Conservation (phyloP, 257 asterid genomes). For the Perilla frutescens region DNA sequence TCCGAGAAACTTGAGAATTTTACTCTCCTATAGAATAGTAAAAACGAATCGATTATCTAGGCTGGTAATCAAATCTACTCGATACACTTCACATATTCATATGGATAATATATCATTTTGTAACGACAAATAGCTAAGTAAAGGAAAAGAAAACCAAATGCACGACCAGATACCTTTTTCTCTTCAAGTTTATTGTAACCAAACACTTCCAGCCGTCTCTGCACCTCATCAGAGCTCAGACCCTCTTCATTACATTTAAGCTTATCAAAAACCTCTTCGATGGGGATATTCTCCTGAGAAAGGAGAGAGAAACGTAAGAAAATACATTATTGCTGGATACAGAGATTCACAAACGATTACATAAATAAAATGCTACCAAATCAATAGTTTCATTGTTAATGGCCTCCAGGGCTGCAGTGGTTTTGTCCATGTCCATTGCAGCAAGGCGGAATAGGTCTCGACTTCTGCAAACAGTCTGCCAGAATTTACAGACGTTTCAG, state of each 20-base stretch:
- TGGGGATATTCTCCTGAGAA: slow-evolving; percentile 63
- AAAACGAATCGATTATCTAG: neutral
- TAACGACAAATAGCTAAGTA: no score
- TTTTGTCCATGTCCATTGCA: slow-evolving; percentile 35
- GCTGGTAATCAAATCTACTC: neutral
- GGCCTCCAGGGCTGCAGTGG: slow-evolving; percentile 50
- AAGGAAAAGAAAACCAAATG: no score
- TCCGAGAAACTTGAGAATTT: slow-evolving; percentile 69
- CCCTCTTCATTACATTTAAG: slow-evolving; percentile 61
- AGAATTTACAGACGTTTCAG: neutral
- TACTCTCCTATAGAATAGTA: slow-evolving; percentile 54
- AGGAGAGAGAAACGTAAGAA: neutral
- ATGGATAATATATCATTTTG: no score
- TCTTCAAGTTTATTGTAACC: slow-evolving; percentile 78
- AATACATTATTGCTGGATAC: neutral
- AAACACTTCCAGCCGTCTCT: slow-evolving; percentile 48
- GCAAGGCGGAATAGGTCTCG: neutral
- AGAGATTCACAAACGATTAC: no score
- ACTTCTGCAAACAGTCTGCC: neutral
- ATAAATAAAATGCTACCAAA: slow-evolving; percentile 42
- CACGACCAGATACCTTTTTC: slow-evolving; percentile 48
- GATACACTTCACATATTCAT: neutral
- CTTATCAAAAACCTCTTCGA: slow-evolving; percentile 64
- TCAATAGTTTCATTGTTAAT: slow-evolving; percentile 70
- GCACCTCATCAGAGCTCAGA: slow-evolving; percentile 51